phyloP scores from a whole-genome alignment of 2,329 filamentous ascomycete genomes.

The Sarocladium brachiariae region DNA sequence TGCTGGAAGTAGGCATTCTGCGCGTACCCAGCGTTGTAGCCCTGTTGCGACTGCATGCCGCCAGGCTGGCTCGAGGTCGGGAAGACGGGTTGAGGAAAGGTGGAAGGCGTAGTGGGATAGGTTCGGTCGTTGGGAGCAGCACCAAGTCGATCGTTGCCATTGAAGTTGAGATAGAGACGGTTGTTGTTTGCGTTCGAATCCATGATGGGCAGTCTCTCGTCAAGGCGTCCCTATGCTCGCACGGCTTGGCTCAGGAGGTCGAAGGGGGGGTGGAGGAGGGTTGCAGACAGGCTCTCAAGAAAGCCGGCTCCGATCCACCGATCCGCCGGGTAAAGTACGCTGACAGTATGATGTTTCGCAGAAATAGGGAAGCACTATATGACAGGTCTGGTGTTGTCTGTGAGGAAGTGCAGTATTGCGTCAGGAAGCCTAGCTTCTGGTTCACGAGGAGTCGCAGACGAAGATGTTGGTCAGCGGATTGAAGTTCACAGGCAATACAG shows the following conservation, averaged over 20 bases:
- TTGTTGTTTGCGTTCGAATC: constrained; percentile 45
- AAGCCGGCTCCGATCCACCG: background rate
- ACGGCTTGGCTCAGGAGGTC: constrained; percentile 4
- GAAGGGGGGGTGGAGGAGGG: background rate
- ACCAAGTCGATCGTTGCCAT: constrained; percentile 55
- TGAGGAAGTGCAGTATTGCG: background rate
- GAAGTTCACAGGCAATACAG: background rate
- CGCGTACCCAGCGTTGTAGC: constrained; percentile 6
- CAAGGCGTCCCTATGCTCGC: constrained; percentile 7
- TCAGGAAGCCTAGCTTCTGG: background rate
- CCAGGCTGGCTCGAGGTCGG: constrained; percentile 23
- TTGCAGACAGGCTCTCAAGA: constrained; percentile 6
- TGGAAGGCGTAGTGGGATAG: constrained; percentile 87
- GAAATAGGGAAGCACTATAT: background rate
- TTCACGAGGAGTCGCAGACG: constrained; percentile 6
- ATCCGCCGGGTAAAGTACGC: constrained; percentile 8
- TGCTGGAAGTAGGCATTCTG: constrained; percentile 34
- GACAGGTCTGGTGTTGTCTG: background rate
- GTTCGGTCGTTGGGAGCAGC: constrained; percentile 55
- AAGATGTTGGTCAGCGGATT: background rate
- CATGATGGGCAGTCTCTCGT: constrained; percentile 31
- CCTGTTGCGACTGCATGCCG: constrained; percentile 22
- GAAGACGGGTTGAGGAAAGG: constrained; percentile 86
- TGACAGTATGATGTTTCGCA: background rate
- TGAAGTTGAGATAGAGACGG: constrained; percentile 61